Evolutionary conservation across 768 basidiomycete genomes (phyloP).

Genomic region (Tricholoma hemisulphureum): DNA sequence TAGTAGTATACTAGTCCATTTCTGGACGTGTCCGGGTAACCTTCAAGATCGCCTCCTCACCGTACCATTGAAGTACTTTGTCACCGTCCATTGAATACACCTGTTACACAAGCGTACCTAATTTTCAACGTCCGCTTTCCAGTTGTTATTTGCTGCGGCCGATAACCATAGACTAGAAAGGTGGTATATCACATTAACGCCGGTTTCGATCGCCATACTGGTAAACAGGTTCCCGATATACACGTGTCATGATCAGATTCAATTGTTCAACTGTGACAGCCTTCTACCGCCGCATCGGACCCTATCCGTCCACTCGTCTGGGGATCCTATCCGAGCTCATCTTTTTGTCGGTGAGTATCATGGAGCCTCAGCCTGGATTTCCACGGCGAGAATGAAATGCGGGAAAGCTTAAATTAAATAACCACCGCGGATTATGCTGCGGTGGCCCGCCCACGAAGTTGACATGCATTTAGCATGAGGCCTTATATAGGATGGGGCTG

Average conservation of each 20-base stretch:
- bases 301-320: background rate
- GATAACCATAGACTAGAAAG: background rate
- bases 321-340: background rate
- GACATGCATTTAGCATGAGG: background rate
- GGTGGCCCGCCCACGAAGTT: background rate
- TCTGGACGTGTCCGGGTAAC: too few species aligned
- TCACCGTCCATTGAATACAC: too few species aligned
- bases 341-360: background rate
- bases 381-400: background rate
- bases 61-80: too few species aligned
- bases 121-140: background rate
- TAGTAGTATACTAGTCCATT: too few species aligned
- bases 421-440: background rate
- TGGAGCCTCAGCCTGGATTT: background rate
- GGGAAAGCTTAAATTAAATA: background rate
- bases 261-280: background rate
- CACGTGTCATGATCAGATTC: slow-evolving; percentile 4
- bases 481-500: background rate
- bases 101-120: too few species aligned
- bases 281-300: slow-evolving; percentile 2
- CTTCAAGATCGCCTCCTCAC: too few species aligned
- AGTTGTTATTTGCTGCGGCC: background rate
- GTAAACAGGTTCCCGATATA: background rate
- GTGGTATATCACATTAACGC: slow-evolving; percentile 4
- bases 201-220: slow-evolving; percentile 1